These are phyloP conservation scores for Zostera marina DNA, from an alignment of 116 monocot genomes.

Conservation along the genomic window DNA sequence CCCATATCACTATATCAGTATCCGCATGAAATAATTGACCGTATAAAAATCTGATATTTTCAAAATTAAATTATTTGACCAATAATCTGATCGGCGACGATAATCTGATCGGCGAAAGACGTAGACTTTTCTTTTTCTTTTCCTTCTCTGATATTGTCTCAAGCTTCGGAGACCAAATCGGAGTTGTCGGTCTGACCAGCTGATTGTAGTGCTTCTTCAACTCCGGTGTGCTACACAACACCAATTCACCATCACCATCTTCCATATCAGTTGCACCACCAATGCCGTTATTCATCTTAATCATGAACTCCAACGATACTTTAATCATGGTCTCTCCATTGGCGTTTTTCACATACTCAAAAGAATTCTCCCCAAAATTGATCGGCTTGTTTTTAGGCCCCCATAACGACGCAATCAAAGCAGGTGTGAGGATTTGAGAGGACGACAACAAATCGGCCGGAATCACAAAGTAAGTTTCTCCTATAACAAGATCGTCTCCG, in stretches of 20 bases:
- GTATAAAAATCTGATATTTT: too few species aligned
- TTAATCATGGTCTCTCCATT: conserved; percentile 44
- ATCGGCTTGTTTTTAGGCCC: conserved; percentile 4
- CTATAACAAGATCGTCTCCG: conserved; percentile 29
- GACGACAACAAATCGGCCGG: conserved; percentile 41
- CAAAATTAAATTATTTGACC: too few species aligned
- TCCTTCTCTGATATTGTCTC: conserved; percentile 56
- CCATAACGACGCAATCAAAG: conserved; percentile 26
- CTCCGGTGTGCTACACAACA: conserved; percentile 84
- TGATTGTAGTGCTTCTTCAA: conserved; percentile 74
- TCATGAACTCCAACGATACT: conserved; percentile 55
- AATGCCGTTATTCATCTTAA: conserved; percentile 9
- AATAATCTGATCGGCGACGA: too few species aligned
- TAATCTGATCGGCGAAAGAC: conserved; percentile 12
- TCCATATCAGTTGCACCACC: conserved; percentile 9
- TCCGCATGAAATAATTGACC: too few species aligned
- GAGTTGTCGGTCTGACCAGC: conserved; percentile 55
- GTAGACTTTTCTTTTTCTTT: not conserved
- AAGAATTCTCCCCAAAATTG: conserved; percentile 18
- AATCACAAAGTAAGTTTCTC: conserved; percentile 67
- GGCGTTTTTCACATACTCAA: conserved; percentile 36
- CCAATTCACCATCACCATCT: not conserved
- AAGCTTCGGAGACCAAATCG: conserved; percentile 67
- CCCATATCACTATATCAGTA: too few species aligned
- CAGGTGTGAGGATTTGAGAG: conserved; percentile 20